Conservation (phyloP, 352 stramenopile genomes). For the Globisporangium barbulae region DNA sequence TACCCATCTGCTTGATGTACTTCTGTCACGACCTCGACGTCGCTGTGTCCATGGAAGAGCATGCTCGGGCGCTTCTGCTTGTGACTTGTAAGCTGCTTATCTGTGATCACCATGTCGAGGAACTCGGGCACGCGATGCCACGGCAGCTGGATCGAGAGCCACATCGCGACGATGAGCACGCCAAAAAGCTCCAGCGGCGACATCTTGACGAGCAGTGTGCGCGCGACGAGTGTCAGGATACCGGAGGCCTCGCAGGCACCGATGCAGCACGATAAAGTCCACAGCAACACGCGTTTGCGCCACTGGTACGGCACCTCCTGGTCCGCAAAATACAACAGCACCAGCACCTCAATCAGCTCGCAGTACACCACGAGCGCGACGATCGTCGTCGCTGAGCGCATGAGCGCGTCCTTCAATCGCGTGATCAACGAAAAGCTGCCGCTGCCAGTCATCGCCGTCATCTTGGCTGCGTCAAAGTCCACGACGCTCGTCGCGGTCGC, state of each 20-base stretch:
- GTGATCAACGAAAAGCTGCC: neutral
- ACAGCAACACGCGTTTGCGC: conserved; percentile 36
- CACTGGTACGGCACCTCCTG: conserved; percentile 39
- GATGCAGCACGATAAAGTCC: conserved; percentile 28
- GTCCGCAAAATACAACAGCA: conserved; percentile 57
- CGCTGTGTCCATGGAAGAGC: neutral
- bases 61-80: conserved; percentile 12
- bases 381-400: conserved; percentile 4
- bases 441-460: neutral
- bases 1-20: conserved; percentile 4
- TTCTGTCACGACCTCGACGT: conserved; percentile 11
- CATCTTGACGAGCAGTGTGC: conserved; percentile 22
- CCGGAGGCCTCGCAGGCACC: conserved; percentile 26
- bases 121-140: conserved; percentile 31
- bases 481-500: conserved; percentile 18
- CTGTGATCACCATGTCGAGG: conserved; percentile 6
- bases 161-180: conserved; percentile 40
- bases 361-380: conserved; percentile 29
- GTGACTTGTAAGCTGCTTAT: neutral
- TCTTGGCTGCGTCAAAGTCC: neutral
- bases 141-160: conserved; percentile 35
- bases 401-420: neutral
- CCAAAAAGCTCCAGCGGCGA: conserved; percentile 27
- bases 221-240: conserved; percentile 20
- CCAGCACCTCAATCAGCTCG: conserved; percentile 48